Conservation (phyloP, 202 grass and related monocot genomes). For the Schoenoplectus tabernaemontani region DNA sequence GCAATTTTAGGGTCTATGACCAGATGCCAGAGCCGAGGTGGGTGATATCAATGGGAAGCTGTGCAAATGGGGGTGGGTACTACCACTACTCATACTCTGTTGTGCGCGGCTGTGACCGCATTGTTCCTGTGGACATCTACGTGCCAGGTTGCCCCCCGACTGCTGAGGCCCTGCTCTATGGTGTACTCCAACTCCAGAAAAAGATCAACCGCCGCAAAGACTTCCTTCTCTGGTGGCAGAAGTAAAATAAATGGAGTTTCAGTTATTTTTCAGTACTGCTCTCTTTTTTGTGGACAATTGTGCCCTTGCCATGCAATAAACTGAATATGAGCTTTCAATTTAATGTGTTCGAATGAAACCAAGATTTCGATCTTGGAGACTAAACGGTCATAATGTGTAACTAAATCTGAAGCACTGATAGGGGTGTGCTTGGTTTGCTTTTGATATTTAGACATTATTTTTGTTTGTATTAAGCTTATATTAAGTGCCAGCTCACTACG, state of each 20-base stretch:
- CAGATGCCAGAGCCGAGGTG: constrained; percentile 98
- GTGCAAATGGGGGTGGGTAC: constrained; percentile 91
- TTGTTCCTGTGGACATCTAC: constrained; percentile 89
- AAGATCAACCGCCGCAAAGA: constrained; percentile 98
- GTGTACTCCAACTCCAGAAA: constrained; percentile 96
- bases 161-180: constrained; percentile 83
- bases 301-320: constrained; percentile 20
- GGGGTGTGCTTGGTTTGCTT: not conserved
- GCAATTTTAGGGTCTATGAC: constrained; percentile 70
- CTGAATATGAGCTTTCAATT: constrained; percentile 2
- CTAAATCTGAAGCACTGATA: not conserved
- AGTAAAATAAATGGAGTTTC: constrained; percentile 34
- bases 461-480: constrained; percentile 1
- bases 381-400: not conserved
- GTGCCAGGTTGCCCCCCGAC: constrained; percentile 94
- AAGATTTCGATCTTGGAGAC: not conserved
- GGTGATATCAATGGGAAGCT: constrained; percentile 98
- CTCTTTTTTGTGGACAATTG: constrained; percentile 6
- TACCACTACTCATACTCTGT: constrained; percentile 98
- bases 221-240: constrained; percentile 93
- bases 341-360: not conserved
- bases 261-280: not conserved
- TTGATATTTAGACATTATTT: not conserved
- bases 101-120: constrained; percentile 86
- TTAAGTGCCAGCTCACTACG: not conserved